Base-by-base conservation (phyloP, 2,329 filamentous ascomycete genomes). In the Fusarium proliferatum region DNA sequence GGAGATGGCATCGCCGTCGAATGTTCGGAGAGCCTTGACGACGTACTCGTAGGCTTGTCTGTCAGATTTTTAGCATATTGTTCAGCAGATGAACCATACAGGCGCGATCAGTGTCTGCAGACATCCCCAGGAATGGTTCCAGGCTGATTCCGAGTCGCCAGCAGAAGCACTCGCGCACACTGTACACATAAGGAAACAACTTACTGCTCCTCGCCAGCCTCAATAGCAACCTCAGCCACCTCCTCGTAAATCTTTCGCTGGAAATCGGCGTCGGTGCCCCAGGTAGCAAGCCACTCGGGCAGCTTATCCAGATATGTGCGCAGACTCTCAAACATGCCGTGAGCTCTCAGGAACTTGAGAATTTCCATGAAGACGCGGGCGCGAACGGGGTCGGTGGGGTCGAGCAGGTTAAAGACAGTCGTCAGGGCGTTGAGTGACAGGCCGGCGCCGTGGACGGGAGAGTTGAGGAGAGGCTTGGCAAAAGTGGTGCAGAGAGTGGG, bases 401-500 rank as follows among this genome's bases (percentile, higher is more conserved):
- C 86, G 76, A 98, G 89, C 75, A 97, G 92, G 89, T 99, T 99
- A 92, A 98, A 99, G 80, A 99, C 91, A 78, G 95, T 98, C 81
- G 94, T 95, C 77, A 99, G 90, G 78, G 96, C 93, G 76, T 94
- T 95, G 77, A 98, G 92, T 74, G 95, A 94, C 75, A 99, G 90
- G 56, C 93, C 92, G 72, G 93, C 88, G 77, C 95, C 94, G 85
- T 97, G 95, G 77, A 92, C 87, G 61, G 95, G 93, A 57, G 96
- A 97, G 71, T 93, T 94, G 71, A 92, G 90, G 81, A 98, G 91
- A 73, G 96, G 96, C 82, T 94, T 93, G 75, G 91, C 90, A 80
- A 99, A 93, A 85, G 97, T 96, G 80, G 91, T 88, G 90, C 96
- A 98, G 80, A 99, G 92, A 78, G 90, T 89, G 67, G 94, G 93